These are phyloP conservation scores for Lentinula sp. DNA, from an alignment of 768 basidiomycete genomes.

Conservation along the genomic window DNA sequence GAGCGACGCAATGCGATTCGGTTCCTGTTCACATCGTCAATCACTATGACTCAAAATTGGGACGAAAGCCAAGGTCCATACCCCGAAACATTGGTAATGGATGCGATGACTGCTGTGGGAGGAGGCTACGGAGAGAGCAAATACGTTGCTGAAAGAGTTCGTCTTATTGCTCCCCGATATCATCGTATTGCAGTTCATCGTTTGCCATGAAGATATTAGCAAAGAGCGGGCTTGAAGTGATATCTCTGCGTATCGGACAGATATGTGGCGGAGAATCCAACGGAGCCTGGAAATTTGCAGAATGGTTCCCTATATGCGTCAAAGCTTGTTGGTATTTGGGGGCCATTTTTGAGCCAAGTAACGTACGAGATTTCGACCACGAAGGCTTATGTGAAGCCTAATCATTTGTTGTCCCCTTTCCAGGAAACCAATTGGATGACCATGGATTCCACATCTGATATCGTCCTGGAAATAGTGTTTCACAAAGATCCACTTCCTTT, in stretches of 20 bases:
- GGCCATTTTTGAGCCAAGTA: not conserved
- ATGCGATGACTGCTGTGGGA: conserved; percentile 20
- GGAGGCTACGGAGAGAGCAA: conserved; percentile 31
- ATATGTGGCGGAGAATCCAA: conserved; percentile 25
- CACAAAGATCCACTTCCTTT: not conserved
- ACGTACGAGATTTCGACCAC: too few species aligned
- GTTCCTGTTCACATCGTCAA: conserved; percentile 24
- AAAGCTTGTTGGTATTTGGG: conserved; percentile 24
- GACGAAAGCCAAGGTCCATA: conserved; percentile 14
- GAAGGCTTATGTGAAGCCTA: too few species aligned
- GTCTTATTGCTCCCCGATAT: not conserved
- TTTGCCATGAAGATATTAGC: conserved; percentile 17
- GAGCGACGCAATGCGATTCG: conserved; percentile 7
- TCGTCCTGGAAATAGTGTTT: too few species aligned
- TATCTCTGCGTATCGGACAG: conserved; percentile 29
- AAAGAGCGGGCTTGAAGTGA: conserved; percentile 22
- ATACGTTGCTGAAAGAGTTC: conserved; percentile 28
- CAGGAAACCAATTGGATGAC: not conserved
- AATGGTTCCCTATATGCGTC: conserved; percentile 34
- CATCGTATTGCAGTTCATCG: not conserved
- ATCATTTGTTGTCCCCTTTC: too few species aligned
- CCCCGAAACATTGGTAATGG: conserved; percentile 19
- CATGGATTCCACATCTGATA: not conserved
- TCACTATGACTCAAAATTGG: conserved; percentile 19
- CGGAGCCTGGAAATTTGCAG: conserved; percentile 31